A percentile compares a stretch with the other conserved stretches of the same genome.
Conservation (phyloP, 1,284 basidiomycete species). For the Cystobasidiaceae sp. region DNA sequence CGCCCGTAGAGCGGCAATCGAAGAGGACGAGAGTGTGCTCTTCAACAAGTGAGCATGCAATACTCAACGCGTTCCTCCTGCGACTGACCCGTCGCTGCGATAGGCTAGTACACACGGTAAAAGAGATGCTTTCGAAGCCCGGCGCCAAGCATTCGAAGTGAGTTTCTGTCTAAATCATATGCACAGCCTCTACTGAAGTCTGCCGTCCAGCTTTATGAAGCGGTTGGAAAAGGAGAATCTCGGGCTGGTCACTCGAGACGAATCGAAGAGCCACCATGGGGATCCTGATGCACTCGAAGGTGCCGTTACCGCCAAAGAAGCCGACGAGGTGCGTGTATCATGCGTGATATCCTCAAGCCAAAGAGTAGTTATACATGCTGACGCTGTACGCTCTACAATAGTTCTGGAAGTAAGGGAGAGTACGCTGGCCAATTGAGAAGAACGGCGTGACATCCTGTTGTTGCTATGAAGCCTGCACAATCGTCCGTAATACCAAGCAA, state of each 20-base stretch:
- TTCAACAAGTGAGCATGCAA: constrained; percentile 7
- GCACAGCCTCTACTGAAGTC: background rate
- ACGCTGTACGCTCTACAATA: too few species aligned
- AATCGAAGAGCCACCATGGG: constrained; percentile 4
- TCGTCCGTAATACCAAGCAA: too few species aligned
- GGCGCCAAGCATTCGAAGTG: constrained; percentile 1
- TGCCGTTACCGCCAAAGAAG: background rate
- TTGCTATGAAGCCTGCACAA: too few species aligned
- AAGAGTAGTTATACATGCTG: too few species aligned
- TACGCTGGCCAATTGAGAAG: too few species aligned
- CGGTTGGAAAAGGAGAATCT: constrained; percentile 22
- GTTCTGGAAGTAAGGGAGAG: too few species aligned
- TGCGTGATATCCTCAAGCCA: too few species aligned
- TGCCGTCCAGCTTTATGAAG: constrained; percentile 6
- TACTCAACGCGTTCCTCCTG: too few species aligned
- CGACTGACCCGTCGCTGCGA: too few species aligned
- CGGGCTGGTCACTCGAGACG: constrained; percentile 20
- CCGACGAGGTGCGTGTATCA: constrained; percentile 13
- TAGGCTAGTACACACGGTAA: constrained; percentile 4
- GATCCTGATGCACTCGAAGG: constrained; percentile 15
- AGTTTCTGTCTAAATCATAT: background rate
- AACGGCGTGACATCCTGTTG: too few species aligned
- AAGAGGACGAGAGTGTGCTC: constrained; percentile 19
- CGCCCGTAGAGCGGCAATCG: constrained; percentile 7
- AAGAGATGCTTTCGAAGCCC: background rate